These are phyloP conservation scores for Venturia effusa DNA, from an alignment of 2,329 filamentous ascomycete species.

Conservation along the genomic window DNA sequence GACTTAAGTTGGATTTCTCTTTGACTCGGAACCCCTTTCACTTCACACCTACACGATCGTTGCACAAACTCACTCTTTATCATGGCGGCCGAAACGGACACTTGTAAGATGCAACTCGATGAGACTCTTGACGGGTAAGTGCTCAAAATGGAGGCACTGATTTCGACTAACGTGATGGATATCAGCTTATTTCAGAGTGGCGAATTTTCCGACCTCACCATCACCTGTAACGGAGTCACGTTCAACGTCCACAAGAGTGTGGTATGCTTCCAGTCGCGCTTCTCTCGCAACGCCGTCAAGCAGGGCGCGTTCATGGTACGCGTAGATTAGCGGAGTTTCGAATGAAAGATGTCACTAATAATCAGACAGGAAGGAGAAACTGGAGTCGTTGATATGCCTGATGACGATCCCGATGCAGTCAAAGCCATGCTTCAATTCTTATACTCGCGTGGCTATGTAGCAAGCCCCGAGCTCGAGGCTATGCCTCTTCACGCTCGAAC, in stretches of 20 bases:
- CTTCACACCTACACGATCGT: too few species aligned
- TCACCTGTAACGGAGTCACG: not conserved
- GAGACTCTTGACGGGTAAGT: not conserved
- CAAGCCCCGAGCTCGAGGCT: not conserved
- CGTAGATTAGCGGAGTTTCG: not conserved
- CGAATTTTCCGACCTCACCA: not conserved
- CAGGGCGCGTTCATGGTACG: not conserved
- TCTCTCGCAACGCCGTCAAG: not conserved
- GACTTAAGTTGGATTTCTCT: too few species aligned
- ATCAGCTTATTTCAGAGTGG: not conserved
- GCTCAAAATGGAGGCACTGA: not conserved
- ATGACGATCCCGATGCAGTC: not conserved
- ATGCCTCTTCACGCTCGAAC: not conserved
- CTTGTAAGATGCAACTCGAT: not conserved
- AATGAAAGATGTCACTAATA: not conserved
- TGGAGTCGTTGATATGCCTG: not conserved
- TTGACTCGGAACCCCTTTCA: too few species aligned
- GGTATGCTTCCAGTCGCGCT: not conserved
- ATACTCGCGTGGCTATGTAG: not conserved
- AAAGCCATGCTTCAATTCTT: conserved; percentile 1
- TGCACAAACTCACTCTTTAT: too few species aligned
- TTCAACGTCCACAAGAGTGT: not conserved
- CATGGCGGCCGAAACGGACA: not conserved
- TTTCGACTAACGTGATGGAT: not conserved
- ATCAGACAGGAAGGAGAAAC: not conserved